These are phyloP conservation scores for Polytrichum formosum DNA, from an alignment of 225 moss, liverwort and hornwort species.

Conservation along the genomic window DNA sequence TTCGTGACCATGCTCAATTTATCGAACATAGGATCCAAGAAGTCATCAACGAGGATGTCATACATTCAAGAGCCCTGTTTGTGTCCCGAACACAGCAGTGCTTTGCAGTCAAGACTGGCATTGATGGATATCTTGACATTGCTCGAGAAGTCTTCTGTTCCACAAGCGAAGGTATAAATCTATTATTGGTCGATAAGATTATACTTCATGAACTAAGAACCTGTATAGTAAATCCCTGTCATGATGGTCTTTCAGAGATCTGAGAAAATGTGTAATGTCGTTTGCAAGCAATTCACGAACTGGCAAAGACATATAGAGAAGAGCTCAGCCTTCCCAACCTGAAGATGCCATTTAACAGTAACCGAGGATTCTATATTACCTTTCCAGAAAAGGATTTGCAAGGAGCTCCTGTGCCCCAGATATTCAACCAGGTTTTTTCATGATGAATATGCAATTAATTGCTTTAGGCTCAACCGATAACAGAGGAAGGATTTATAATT, in stretches of 20 bases:
- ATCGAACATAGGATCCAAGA: conserved; percentile 61
- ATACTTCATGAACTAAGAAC: too few species aligned
- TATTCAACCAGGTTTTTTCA: conserved; percentile 65
- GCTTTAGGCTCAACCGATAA: too few species aligned
- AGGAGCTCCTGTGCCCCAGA: conserved; percentile 43
- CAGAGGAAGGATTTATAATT: too few species aligned
- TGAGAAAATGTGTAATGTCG: not conserved
- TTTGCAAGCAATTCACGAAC: conserved; percentile 73
- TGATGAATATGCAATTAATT: too few species aligned
- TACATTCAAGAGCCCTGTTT: conserved; percentile 65
- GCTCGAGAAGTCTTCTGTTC: conserved; percentile 78
- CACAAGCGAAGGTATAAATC: conserved; percentile 77
- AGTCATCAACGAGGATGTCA: conserved; percentile 66
- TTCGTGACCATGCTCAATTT: not conserved
- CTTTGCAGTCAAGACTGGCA: conserved; percentile 80
- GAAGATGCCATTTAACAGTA: conserved; percentile 77
- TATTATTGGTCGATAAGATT: conserved; percentile 11
- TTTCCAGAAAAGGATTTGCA: conserved; percentile 66
- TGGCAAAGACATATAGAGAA: conserved; percentile 70
- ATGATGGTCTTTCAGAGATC: too few species aligned
- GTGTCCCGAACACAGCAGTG: conserved; percentile 83
- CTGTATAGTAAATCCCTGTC: too few species aligned
- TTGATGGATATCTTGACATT: conserved; percentile 82
- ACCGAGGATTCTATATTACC: conserved; percentile 78
- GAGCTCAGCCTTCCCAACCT: conserved; percentile 76